Conservation (phyloP, 768 basidiomycete genomes). For the Cystofilobasidium ferigula region DNA sequence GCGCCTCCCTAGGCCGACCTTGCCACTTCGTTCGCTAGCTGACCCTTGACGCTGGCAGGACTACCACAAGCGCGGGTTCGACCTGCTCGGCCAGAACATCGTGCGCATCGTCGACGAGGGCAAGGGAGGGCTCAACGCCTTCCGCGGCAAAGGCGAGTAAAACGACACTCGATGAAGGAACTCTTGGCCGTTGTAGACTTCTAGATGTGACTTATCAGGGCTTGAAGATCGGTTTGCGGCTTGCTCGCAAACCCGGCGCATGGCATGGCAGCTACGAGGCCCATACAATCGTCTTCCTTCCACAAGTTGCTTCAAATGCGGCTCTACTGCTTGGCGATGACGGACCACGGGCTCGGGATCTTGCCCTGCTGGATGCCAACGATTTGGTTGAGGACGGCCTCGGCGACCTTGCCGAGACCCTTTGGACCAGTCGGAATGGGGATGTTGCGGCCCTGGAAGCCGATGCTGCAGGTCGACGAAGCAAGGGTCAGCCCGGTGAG, state of each 20-base stretch:
- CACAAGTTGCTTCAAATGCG: too few species aligned
- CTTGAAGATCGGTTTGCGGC: too few species aligned
- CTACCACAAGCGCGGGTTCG: constrained; percentile 15
- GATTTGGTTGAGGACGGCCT: constrained; percentile 60
- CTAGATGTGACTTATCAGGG: too few species aligned
- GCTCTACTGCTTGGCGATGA: constrained; percentile 16
- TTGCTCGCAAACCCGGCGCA: too few species aligned
- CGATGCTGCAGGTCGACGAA: constrained; percentile 40
- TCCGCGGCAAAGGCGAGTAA: constrained; percentile 27
- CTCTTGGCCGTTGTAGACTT: too few species aligned
- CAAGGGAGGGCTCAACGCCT: constrained; percentile 28
- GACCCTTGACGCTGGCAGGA: not conserved
- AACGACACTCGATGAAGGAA: too few species aligned
- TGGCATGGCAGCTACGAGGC: too few species aligned
- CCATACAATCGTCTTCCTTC: too few species aligned
- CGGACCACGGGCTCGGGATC: constrained; percentile 56
- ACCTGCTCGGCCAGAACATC: constrained; percentile 9
- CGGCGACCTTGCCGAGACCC: constrained; percentile 71
- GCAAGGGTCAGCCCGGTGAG: too few species aligned
- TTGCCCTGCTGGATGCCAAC: constrained; percentile 65
- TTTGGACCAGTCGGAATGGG: constrained; percentile 54
- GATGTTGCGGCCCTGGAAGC: constrained; percentile 50
- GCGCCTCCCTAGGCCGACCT: not conserved
- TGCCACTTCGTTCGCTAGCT: not conserved
- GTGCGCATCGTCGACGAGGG: constrained; percentile 10